Evolutionary conservation across 2,329 filamentous ascomycete genomes (phyloP).

Genomic region (Podosphaera xanthii): DNA sequence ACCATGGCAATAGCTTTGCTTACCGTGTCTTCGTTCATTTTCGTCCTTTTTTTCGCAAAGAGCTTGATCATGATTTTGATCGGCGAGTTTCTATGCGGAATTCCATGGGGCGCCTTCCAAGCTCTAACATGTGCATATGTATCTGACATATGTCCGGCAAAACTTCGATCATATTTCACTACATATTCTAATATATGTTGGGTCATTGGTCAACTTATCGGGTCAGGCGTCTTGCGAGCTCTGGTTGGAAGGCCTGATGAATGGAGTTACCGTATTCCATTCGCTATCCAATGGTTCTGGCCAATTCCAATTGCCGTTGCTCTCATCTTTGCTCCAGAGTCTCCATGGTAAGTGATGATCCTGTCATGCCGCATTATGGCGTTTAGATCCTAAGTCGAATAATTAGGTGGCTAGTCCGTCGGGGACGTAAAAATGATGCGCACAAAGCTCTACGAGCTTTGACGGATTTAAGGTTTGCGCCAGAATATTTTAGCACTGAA

Average conservation of each 20-base stretch:
- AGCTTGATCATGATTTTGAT: conserved; percentile 18
- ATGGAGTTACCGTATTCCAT: conserved; percentile 22
- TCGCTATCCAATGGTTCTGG: conserved; percentile 24
- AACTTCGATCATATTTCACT: conserved; percentile 3
- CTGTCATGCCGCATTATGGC: background rate
- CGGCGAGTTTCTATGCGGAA: conserved; percentile 1
- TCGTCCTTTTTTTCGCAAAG: conserved; percentile 27
- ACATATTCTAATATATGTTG: conserved; percentile 8
- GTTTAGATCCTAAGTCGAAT: conserved; percentile 18
- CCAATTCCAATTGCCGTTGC: conserved; percentile 22
- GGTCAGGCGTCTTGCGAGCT: conserved; percentile 22
- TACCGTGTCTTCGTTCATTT: conserved; percentile 21
- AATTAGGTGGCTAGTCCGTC: conserved; percentile 6
- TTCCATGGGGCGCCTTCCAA: conserved; percentile 1
- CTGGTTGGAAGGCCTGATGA: conserved; percentile 14
- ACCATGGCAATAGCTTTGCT: conserved; percentile 8
- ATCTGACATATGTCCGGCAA: background rate
- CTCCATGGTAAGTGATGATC: conserved; percentile 19
- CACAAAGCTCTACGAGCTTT: conserved; percentile 5
- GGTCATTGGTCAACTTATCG: conserved; percentile 21
- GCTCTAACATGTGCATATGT: background rate
- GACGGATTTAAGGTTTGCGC: conserved; percentile 5
- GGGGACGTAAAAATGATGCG: conserved; percentile 6
- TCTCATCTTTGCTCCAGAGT: conserved; percentile 23
- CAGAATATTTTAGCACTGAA: conserved; percentile 25